Percentiles rank a stretch among this genome's conserved stretches.
phyloP scores from a whole-genome alignment of 192 early-diverging fungal genomes.

The Gonapodya sp. region DNA sequence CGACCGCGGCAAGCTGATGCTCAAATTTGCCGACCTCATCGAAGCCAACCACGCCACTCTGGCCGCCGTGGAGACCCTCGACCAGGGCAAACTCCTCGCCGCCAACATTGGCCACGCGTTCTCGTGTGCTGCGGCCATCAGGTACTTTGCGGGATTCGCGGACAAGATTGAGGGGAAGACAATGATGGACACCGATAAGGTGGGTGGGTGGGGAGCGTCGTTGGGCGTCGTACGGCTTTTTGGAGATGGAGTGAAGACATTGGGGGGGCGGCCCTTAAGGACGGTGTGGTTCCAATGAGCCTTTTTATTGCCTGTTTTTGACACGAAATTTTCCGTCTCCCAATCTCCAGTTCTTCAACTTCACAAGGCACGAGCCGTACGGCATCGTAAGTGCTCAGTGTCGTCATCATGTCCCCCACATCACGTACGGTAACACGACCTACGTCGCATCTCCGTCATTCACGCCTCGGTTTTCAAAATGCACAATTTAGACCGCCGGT shows the following conservation, averaged over 20 bases:
- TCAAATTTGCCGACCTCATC: constrained; percentile 6
- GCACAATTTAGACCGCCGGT: not conserved
- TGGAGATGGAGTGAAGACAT: too few relatives aligned
- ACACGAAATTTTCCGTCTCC: constrained; percentile 11
- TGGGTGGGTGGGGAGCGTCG: too few relatives aligned
- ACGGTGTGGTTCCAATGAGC: too few relatives aligned
- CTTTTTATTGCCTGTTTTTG: not conserved
- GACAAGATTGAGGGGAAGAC: constrained; percentile 20
- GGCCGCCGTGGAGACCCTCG: constrained; percentile 6
- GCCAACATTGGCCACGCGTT: not conserved
- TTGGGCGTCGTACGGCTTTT: not conserved
- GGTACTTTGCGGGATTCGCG: constrained; percentile 19
- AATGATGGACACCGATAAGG: not conserved
- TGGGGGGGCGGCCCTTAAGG: too few relatives aligned
- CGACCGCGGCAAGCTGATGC: constrained; percentile 6
- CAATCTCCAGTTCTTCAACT: constrained; percentile 19
- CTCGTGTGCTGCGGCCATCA: not conserved
- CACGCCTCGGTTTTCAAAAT: not conserved
- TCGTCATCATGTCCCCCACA: too few relatives aligned
- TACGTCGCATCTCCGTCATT: not conserved
- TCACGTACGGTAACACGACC: too few relatives aligned
- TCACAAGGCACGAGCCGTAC: constrained; percentile 21
- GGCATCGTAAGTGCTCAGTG: constrained; percentile 27
- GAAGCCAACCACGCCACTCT: not conserved
- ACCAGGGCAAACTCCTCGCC: not conserved